Base-by-base conservation (phyloP, 1,139 yeast species). In the Yarrowia galli region DNA sequence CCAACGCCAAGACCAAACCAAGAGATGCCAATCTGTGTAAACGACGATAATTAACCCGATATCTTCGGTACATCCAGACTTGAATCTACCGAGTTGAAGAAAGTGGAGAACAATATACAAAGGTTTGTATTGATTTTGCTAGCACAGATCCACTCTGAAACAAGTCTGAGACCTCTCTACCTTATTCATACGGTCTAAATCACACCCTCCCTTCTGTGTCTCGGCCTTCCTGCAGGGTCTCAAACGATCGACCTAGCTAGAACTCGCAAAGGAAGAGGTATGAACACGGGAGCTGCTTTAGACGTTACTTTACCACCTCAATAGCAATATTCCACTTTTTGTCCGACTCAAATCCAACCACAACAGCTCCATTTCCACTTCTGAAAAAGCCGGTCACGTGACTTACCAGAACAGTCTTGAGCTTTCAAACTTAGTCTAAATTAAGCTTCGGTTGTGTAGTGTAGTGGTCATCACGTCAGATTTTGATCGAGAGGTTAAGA, bases 381-480 rank as follows among this genome's bases (percentile, higher is more conserved):
- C 2, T 7, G 8, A 54, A 54, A 40, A n/a, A 8, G 8, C 3
- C 9, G 25, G 25, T 54, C 61, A 54, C 61, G 61, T 54, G 61
- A 54, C 15, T 12, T 54, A 4, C 2, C 25, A 2, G 22, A 3
- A 15, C 23, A 2, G 1, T 10, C 8, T 9, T 13, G n/a, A 9
- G 3, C 6, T 16, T 54, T 38, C 61, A 23, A 23, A 23, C 28
- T 38, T 15, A 38, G 45, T 38, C 35, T 38, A 54, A 54, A 54
- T 12, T 54, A 54, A 54, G 46, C 61, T 54, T 54, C 61, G 61
- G 61, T 54, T 54, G 61, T 54, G 61, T 54, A 54, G 61, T 54
- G 61, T 54, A 54, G 61, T 54, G 61, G 61, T 54, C 61, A 54
- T 54, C 61, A 54, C 61, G 61, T 54, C 61, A 54, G 61, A 54